Conservation (phyloP, 257 asterid genomes). For the Nicotiana attenuata region DNA sequence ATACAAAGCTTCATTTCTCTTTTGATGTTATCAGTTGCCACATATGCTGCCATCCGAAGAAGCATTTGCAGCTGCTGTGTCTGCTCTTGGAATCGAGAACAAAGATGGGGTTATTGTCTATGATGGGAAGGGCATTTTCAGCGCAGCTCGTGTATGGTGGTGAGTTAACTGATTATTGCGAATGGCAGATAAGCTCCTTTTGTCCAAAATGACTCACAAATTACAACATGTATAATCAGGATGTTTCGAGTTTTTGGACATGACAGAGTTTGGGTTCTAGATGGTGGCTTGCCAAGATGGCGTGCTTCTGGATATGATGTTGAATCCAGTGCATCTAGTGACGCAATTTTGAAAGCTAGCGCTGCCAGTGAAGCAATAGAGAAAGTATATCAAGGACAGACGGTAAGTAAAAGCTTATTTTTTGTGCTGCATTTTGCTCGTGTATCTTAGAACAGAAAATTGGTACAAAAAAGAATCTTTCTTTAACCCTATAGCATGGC, state of each 20-base stretch:
- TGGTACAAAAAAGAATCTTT: neutral
- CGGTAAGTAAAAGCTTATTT: slow-evolving; percentile 23
- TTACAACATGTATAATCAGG: slow-evolving; percentile 46
- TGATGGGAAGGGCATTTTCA: slow-evolving; percentile 97
- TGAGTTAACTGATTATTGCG: slow-evolving; percentile 27
- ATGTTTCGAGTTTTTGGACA: slow-evolving; percentile 98
- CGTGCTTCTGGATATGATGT: slow-evolving; percentile 78
- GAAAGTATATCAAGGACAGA: slow-evolving; percentile 73
- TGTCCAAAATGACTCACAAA: neutral
- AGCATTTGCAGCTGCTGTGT: slow-evolving; percentile 97
- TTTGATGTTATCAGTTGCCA: slow-evolving; percentile 62
- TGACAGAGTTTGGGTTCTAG: slow-evolving; percentile 88
- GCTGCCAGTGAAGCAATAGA: slow-evolving; percentile 99
- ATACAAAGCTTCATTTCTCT: neutral
- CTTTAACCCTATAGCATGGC: neutral
- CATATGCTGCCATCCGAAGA: slow-evolving; percentile 98
- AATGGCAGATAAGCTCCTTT: neutral
- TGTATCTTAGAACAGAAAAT: neutral
- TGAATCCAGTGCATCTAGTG: slow-evolving; percentile 97
- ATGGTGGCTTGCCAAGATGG: slow-evolving; percentile 95
- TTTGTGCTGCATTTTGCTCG: neutral
- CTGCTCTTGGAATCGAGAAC: slow-evolving; percentile 93
- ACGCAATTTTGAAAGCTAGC: slow-evolving; percentile 91
- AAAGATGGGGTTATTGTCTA: slow-evolving; percentile 84
- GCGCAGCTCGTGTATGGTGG: slow-evolving; percentile 99